Conservation (phyloP, 176 grass and related monocot species). For the Lolium perenne region DNA sequence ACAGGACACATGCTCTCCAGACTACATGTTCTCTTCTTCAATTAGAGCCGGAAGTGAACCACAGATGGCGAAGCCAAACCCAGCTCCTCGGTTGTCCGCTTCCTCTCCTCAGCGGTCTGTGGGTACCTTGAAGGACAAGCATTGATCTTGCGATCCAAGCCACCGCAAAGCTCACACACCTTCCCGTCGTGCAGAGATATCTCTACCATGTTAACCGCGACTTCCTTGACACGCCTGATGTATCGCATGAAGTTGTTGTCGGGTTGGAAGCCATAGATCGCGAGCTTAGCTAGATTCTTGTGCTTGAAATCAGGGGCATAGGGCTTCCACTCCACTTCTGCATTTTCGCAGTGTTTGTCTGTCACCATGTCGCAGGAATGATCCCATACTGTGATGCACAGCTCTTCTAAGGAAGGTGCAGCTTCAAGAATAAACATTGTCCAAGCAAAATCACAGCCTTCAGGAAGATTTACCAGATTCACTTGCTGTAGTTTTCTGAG, state of each 20-base stretch:
- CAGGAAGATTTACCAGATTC: background rate
- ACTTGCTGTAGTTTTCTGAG: background rate
- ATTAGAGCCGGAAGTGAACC: background rate
- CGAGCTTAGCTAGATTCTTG: conserved; percentile 1
- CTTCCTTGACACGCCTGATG: background rate
- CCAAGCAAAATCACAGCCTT: conserved; percentile 2
- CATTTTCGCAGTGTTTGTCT: background rate
- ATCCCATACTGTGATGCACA: background rate
- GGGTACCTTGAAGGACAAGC: background rate
- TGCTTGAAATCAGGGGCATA: background rate
- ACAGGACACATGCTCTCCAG: background rate
- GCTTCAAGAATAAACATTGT: conserved; percentile 18
- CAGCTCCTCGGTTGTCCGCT: background rate
- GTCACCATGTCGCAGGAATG: background rate
- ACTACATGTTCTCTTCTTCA: background rate
- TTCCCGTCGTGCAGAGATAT: background rate
- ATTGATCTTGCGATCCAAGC: background rate
- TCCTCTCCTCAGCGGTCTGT: no score
- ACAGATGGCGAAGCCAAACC: background rate
- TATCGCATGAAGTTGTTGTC: background rate
- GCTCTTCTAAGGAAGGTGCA: background rate
- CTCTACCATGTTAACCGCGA: background rate
- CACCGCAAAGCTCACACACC: background rate
- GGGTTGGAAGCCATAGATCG: background rate
- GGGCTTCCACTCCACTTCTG: background rate